A percentile compares a stretch with the other conserved stretches of the same genome.
phyloP scores from a whole-genome alignment of 176 grass and related monocot species.

The Aegilops tauschii region DNA sequence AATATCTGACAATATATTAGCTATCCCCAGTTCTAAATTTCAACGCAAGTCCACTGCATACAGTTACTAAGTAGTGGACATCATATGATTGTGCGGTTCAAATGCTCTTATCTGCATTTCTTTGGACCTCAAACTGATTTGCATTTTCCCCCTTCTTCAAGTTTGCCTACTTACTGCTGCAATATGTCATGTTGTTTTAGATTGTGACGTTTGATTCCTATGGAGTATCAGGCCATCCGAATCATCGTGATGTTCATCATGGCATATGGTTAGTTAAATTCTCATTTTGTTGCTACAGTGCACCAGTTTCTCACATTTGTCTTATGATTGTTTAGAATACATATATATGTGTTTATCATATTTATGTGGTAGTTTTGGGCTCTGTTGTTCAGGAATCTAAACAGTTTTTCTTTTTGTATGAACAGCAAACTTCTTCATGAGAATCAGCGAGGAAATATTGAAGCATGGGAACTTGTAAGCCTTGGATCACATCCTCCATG shows the following conservation, averaged over 20 bases:
- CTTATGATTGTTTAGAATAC: background rate
- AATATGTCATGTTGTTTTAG: slow-evolving; percentile 29
- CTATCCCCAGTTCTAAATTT: background rate
- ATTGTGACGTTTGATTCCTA: slow-evolving; percentile 79
- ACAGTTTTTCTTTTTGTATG: slow-evolving; percentile 11
- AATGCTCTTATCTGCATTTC: background rate
- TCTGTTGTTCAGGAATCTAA: slow-evolving; percentile 14
- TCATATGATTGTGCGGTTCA: background rate
- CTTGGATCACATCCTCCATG: background rate
- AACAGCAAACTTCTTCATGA: slow-evolving; percentile 60
- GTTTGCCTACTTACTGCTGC: background rate
- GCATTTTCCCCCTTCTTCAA: background rate
- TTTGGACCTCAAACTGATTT: background rate
- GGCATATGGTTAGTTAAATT: slow-evolving; percentile 57
- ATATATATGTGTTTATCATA: background rate
- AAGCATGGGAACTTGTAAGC: slow-evolving; percentile 81
- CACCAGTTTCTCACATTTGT: background rate
- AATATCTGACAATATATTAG: background rate
- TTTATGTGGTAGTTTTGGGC: background rate
- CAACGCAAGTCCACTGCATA: background rate
- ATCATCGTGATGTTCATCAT: slow-evolving; percentile 79
- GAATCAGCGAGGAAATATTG: slow-evolving; percentile 41
- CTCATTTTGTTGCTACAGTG: background rate
- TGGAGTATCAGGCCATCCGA: slow-evolving; percentile 87
- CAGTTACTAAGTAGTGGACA: background rate